Evolutionary conservation across 257 asterid species (phyloP).

Genomic region (Phtheirospermum japonicum): DNA sequence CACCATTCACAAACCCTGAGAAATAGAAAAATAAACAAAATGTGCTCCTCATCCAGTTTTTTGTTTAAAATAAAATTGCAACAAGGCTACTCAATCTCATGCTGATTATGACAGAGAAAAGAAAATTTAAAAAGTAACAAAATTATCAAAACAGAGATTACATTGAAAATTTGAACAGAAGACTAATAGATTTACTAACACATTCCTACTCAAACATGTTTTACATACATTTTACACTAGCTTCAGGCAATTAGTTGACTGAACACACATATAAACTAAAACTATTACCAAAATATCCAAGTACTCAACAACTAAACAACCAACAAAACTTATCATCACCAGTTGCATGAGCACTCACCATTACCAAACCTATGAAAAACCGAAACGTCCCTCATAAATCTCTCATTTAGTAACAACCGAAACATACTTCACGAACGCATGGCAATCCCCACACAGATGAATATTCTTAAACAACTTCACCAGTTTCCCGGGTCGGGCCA

Average conservation of each 20-base stretch:
- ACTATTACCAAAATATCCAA: neutral
- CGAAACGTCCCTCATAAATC: slow-evolving; percentile 73
- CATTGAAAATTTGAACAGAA: too few relatives aligned
- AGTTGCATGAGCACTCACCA: slow-evolving; percentile 75
- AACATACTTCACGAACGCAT: slow-evolving; percentile 61
- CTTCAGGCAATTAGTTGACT: neutral
- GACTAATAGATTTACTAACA: too few relatives aligned
- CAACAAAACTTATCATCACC: slow-evolving; percentile 29
- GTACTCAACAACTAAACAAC: neutral
- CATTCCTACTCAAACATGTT: neutral
- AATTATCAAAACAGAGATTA: too few relatives aligned
- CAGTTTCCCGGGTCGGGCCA: slow-evolving; percentile 44
- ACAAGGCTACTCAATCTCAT: too few relatives aligned
- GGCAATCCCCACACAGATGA: slow-evolving; percentile 91
- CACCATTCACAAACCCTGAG: neutral
- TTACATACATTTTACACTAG: neutral
- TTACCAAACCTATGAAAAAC: slow-evolving; percentile 73
- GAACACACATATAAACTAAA: neutral
- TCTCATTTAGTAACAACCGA: slow-evolving; percentile 75
- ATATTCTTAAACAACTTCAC: slow-evolving; percentile 67
- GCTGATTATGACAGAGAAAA: too few relatives aligned
- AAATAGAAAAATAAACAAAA: neutral
- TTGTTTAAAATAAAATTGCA: too few relatives aligned
- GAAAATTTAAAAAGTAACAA: too few relatives aligned
- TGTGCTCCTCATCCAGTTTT: too few relatives aligned